Evolutionary conservation across 2,329 filamentous ascomycete genomes (phyloP), one percentile per base, ranked within the genome.

Genomic region (Blumeria graminis): DNA sequence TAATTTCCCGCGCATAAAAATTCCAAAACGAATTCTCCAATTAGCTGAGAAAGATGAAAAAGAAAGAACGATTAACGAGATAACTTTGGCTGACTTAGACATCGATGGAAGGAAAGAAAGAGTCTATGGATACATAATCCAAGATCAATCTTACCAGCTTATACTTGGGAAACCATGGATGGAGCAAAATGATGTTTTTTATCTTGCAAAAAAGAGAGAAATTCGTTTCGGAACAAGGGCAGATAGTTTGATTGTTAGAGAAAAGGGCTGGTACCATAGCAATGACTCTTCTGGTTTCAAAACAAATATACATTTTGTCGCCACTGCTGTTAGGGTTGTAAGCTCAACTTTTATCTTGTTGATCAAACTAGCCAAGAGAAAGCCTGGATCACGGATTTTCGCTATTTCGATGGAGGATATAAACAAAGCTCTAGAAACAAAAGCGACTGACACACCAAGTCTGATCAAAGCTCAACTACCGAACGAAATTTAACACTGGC

Each of bases 351-450:
- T 32, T 50, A 52, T 52, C 48, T 7, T 10, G 11, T 18, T 52
- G 8, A 34, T 18, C 13, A 52, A 36, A 18, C 32, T 35, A n/a
- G 48, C 48, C 7, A 52, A 35, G 18, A 52, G 32, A 35, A 4
- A 52, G 36, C 7, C 48, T n/a, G 48, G 46, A 28, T 45, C 41
- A 22, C 11, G 14, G 9, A 48, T 48, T 28, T 48, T 48, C 22
- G 41, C 8, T 45, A 45, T 45, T n/a, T 45, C n/a, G n/a, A n/a
- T n/a, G n/a, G n/a, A n/a, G n/a, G 51, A 54, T 54, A 38, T 54
- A 18, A 54, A 54, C n/a, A 54, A 54, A 39, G 34, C 51, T 39
- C 34, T 6, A 10, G 34, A 39, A 38, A 54, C 33, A 13, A 38
- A 54, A 39, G 22, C 51, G 4, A 38, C n/a, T 3, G 6, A 39